These are phyloP conservation scores for Boletales sp. DNA, from an alignment of 768 basidiomycete genomes.

Conservation along the genomic window DNA sequence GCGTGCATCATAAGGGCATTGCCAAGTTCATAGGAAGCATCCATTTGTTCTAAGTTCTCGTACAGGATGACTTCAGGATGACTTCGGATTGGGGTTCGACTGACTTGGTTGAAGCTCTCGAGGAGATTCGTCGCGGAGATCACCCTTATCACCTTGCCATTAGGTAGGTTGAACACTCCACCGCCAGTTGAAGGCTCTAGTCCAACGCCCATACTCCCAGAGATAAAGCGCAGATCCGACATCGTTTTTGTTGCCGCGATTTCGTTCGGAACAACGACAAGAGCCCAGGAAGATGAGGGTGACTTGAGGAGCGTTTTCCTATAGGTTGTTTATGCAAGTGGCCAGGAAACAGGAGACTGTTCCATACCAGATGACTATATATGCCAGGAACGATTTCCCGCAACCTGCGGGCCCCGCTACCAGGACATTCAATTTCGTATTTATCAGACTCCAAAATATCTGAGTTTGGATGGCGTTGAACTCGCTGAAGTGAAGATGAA, in stretches of 20 bases:
- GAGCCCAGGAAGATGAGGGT: constrained; percentile 46
- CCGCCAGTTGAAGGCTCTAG: constrained; percentile 32
- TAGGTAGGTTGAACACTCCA: constrained; percentile 34
- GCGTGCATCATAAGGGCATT: constrained; percentile 69
- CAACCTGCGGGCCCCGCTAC: constrained; percentile 76
- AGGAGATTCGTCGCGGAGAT: constrained; percentile 54
- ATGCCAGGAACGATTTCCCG: constrained; percentile 76
- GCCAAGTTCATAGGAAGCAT: constrained; percentile 76
- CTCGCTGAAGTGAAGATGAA: constrained; percentile 44
- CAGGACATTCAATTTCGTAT: constrained; percentile 64
- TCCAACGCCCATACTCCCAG: constrained; percentile 36
- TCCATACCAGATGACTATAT: constrained; percentile 69
- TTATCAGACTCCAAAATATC: constrained; percentile 74
- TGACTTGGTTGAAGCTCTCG: constrained; percentile 34
- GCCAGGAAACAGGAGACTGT: background rate
- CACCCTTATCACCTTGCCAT: constrained; percentile 49
- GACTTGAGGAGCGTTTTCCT: constrained; percentile 56
- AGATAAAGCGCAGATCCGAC: constrained; percentile 46
- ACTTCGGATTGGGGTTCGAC: constrained; percentile 20
- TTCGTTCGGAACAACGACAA: constrained; percentile 61
- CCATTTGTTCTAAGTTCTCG: constrained; percentile 83
- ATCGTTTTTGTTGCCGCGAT: constrained; percentile 54
- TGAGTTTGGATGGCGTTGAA: constrained; percentile 92
- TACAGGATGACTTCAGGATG: constrained; percentile 68
- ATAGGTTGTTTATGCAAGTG: constrained; percentile 8